A percentile compares a stretch with the other conserved stretches of the same genome.
These are phyloP conservation scores for Trichopus zeylanicus DNA, from an alignment of 116 monocot species.

Conservation along the genomic window DNA sequence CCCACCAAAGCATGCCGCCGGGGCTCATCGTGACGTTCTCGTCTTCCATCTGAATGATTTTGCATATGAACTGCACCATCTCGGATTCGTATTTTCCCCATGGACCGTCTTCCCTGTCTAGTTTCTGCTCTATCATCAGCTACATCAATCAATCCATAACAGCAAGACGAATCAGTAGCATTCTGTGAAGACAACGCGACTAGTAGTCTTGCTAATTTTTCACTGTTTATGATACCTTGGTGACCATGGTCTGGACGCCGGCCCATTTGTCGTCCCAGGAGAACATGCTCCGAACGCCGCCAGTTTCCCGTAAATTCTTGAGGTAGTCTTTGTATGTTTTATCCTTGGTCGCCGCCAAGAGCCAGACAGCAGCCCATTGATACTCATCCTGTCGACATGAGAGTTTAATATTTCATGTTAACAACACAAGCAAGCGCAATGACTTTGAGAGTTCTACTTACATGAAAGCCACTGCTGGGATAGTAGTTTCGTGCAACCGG, in stretches of 20 bases:
- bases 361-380: slow-evolving; percentile 82
- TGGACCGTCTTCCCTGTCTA: background rate
- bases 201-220: no score
- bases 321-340: slow-evolving; percentile 23
- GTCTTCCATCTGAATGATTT: slow-evolving; percentile 41
- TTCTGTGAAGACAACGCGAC: no score
- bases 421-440: no score
- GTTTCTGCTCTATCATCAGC: slow-evolving; percentile 38
- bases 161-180: no score
- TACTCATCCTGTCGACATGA: slow-evolving; percentile 48
- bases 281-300: slow-evolving; percentile 39
- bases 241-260: slow-evolving; percentile 43
- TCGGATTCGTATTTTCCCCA: slow-evolving; percentile 28
- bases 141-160: slow-evolving; percentile 18
- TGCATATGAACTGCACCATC: slow-evolving; percentile 54
- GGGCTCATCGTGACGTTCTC: slow-evolving; percentile 41
- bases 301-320: slow-evolving; percentile 9
- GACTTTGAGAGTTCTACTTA: no score
- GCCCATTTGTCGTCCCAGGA: slow-evolving; percentile 66
- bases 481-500: slow-evolving; percentile 25
- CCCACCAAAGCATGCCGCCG: slow-evolving; percentile 50
- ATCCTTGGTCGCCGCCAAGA: slow-evolving; percentile 51
- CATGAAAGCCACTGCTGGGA: slow-evolving; percentile 44
- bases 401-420: background rate
- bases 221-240: no score